Percentiles rank a stretch among this genome's conserved stretches.
These are phyloP conservation scores for Chalara sp. DNA, from an alignment of 2,329 filamentous ascomycete genomes.

Conservation along the genomic window DNA sequence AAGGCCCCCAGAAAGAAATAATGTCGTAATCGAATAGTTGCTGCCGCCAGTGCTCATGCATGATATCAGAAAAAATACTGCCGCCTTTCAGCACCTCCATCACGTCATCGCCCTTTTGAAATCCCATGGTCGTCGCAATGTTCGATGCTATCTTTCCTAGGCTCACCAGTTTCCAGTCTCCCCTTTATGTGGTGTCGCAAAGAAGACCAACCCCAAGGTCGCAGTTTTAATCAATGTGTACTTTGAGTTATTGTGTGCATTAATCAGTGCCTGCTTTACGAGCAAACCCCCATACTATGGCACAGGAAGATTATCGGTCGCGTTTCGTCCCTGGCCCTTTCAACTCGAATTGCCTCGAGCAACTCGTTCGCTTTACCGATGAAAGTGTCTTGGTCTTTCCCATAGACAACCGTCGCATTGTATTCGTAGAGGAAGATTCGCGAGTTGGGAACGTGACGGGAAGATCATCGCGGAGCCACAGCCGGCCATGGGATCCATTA, in stretches of 20 bases:
- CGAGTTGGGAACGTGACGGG: constrained; percentile 14
- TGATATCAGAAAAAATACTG: constrained; percentile 16
- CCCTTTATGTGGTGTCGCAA: constrained; percentile 23
- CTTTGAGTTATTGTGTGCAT: constrained; percentile 18
- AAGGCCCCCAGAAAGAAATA: constrained; percentile 19
- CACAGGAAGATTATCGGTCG: constrained; percentile 12
- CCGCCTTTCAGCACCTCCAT: constrained; percentile 11
- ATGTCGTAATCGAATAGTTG: constrained; percentile 4
- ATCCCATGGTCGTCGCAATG: constrained; percentile 12
- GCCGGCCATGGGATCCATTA: constrained; percentile 5
- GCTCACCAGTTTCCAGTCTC: constrained; percentile 11
- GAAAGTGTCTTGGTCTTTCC: constrained; percentile 15
- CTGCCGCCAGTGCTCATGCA: constrained; percentile 6
- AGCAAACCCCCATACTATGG: constrained; percentile 15
- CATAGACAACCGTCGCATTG: constrained; percentile 16
- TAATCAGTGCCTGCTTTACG: constrained; percentile 24
- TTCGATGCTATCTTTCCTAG: constrained; percentile 13
- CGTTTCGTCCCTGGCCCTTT: constrained; percentile 10
- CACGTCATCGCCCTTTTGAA: constrained; percentile 11
- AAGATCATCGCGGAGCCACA: constrained; percentile 24
- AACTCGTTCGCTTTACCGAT: constrained; percentile 19
- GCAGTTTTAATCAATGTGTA: constrained; percentile 16
- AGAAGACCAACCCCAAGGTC: constrained; percentile 19
- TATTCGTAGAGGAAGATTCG: constrained; percentile 24
- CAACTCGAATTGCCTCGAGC: constrained; percentile 15